These are phyloP conservation scores for Lagerstroemia speciosa DNA, from an alignment of 345 rosid genomes.

Conservation along the genomic window DNA sequence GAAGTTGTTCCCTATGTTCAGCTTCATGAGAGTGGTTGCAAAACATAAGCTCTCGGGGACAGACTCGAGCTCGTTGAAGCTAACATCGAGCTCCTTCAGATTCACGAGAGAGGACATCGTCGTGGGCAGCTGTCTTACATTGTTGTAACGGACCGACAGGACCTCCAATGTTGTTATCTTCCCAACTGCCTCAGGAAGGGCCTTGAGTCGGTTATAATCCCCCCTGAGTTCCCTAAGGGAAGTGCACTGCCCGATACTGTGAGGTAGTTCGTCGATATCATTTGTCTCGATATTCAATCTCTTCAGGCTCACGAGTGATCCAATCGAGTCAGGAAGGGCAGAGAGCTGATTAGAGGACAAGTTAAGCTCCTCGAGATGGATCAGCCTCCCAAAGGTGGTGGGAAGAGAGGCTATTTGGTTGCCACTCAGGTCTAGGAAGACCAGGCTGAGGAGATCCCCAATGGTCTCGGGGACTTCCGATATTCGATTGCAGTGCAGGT, in stretches of 20 bases:
- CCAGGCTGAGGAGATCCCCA: constrained; percentile 65
- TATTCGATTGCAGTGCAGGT: constrained; percentile 76
- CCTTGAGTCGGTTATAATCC: constrained; percentile 88
- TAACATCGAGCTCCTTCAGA: constrained; percentile 79
- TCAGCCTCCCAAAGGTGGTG: constrained; percentile 43
- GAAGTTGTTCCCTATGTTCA: constrained; percentile 88
- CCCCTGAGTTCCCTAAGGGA: constrained; percentile 64
- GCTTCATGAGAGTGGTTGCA: constrained; percentile 73
- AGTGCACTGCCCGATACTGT: constrained; percentile 61
- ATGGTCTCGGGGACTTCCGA: constrained; percentile 60
- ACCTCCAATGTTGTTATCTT: constrained; percentile 71
- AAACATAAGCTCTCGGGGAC: constrained; percentile 94
- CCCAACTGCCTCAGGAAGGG: constrained; percentile 97
- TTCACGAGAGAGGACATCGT: constrained; percentile 74
- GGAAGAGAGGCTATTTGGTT: constrained; percentile 77
- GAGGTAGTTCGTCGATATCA: constrained; percentile 80
- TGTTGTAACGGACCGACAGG: constrained; percentile 73
- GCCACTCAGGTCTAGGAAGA: constrained; percentile 58
- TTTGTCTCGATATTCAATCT: constrained; percentile 73
- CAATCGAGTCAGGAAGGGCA: constrained; percentile 56
- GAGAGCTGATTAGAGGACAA: constrained; percentile 67
- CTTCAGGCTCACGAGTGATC: constrained; percentile 58
- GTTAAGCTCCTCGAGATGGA: constrained; percentile 75
- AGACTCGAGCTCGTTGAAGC: constrained; percentile 95
- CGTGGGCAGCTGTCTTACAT: constrained; percentile 78